Conservation (phyloP, 2,329 filamentous ascomycete species). For the Xylaria sp. region DNA sequence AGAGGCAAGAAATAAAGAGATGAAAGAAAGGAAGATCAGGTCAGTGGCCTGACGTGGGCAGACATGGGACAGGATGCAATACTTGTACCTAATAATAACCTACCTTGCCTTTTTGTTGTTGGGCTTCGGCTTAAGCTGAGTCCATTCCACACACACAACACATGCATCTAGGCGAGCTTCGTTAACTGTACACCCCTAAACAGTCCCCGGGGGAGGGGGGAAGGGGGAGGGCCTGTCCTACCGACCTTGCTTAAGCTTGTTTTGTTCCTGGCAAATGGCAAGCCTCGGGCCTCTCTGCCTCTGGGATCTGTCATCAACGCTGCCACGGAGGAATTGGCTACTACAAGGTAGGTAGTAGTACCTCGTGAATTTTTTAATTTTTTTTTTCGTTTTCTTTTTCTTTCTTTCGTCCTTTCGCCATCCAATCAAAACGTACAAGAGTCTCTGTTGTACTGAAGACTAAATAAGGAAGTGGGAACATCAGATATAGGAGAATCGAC, state of each 20-base stretch:
- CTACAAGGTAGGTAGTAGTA: not conserved
- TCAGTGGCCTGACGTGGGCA: slow-evolving; percentile 4
- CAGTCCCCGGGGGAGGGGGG: too few relatives aligned
- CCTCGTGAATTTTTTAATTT: too few relatives aligned
- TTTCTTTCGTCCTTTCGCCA: slow-evolving; percentile 14
- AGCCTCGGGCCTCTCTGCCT: too few relatives aligned
- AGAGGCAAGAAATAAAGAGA: slow-evolving; percentile 16
- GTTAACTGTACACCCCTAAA: too few relatives aligned
- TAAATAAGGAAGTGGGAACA: slow-evolving; percentile 14
- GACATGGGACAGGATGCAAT: slow-evolving; percentile 19
- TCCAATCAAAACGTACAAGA: not conserved
- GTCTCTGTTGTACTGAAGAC: not conserved
- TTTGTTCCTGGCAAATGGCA: slow-evolving; percentile 9
- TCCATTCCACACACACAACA: slow-evolving; percentile 15
- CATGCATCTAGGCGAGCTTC: too few relatives aligned
- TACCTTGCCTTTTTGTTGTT: slow-evolving; percentile 9
- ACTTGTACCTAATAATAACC: slow-evolving; percentile 16
- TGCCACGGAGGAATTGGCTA: not conserved
- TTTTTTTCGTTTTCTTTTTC: too few relatives aligned
- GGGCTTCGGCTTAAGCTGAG: slow-evolving; percentile 3
- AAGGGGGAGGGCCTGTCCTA: too few relatives aligned
- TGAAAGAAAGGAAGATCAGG: slow-evolving; percentile 13
- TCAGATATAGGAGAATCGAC: slow-evolving; percentile 19
- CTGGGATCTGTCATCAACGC: too few relatives aligned
- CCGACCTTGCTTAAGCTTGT: too few relatives aligned